Conservation (phyloP, 345 rosid genomes). For the Gossypium arboreum region DNA sequence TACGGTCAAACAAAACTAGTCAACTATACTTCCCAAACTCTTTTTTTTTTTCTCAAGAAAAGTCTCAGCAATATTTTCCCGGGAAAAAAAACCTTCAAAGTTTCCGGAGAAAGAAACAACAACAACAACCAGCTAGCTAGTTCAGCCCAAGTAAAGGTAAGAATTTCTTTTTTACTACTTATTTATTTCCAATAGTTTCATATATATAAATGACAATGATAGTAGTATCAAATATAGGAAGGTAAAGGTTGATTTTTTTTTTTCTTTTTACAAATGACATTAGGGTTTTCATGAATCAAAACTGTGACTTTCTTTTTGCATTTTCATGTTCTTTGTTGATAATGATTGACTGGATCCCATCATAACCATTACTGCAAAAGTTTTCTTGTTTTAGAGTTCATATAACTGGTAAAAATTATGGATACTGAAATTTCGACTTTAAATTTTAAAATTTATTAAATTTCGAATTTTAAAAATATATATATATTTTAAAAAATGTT, state of each 20-base stretch:
- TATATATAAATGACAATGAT: neutral
- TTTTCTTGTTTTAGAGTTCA: too few species aligned
- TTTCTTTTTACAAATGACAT: too few species aligned
- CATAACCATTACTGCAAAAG: neutral
- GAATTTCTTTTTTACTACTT: neutral
- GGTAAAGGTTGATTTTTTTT: neutral
- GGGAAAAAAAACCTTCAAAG: too few species aligned
- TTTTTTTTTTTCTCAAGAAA: too few species aligned
- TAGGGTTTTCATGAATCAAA: neutral
- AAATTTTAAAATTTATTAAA: too few species aligned
- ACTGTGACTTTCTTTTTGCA: neutral
- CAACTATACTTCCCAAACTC: neutral
- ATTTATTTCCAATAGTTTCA: neutral
- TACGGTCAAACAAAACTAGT: neutral
- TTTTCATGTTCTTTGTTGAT: neutral
- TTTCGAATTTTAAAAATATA: too few species aligned
- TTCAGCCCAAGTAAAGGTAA: neutral
- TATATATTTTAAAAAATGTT: too few species aligned
- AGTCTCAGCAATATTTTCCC: too few species aligned
- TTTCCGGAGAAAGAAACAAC: too few species aligned
- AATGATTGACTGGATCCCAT: conserved; percentile 4
- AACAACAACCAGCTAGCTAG: too few species aligned
- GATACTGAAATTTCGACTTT: too few species aligned
- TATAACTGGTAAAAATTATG: too few species aligned
- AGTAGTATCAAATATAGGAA: neutral